These are phyloP conservation scores for Conoideocrella luteorostrata DNA, from an alignment of 2,329 filamentous ascomycete species.

Conservation along the genomic window DNA sequence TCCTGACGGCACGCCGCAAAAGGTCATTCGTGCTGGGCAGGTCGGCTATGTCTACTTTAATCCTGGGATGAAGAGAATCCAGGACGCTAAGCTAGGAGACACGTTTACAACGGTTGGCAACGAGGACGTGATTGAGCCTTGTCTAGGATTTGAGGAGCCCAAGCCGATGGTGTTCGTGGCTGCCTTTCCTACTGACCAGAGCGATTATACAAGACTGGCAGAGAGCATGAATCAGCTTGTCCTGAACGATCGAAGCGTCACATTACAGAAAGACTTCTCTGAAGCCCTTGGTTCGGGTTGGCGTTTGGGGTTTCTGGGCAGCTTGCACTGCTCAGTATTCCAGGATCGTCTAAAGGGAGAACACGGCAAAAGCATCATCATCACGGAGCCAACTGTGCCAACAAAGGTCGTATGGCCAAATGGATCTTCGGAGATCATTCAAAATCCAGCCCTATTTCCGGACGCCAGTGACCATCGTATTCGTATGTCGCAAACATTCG, in stretches of 20 bases:
- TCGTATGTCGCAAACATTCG: conserved; percentile 39
- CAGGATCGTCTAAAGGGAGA: conserved; percentile 92
- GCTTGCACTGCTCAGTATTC: conserved; percentile 96
- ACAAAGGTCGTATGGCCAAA: conserved; percentile 77
- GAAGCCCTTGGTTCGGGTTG: conserved; percentile 91
- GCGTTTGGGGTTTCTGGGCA: conserved; percentile 92
- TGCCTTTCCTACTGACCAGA: conserved; percentile 87
- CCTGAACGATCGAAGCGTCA: conserved; percentile 92
- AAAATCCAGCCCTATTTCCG: conserved; percentile 84
- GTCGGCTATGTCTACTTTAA: conserved; percentile 97
- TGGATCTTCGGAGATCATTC: conserved; percentile 71
- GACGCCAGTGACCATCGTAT: conserved; percentile 49
- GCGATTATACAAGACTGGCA: conserved; percentile 78
- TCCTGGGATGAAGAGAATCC: conserved; percentile 93
- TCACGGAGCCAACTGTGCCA: conserved; percentile 91
- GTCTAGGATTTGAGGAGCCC: conserved; percentile 91
- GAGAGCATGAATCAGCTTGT: conserved; percentile 92
- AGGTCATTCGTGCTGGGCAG: conserved; percentile 77
- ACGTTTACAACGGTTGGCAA: conserved; percentile 81
- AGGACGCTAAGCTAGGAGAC: conserved; percentile 93
- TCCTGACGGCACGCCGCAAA: conserved; percentile 77
- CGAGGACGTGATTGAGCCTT: conserved; percentile 69
- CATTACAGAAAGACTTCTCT: conserved; percentile 86
- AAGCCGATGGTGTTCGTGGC: conserved; percentile 99
- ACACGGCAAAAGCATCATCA: conserved; percentile 90